Base-by-base conservation (phyloP, 768 basidiomycete species). In the Sarcomyxa edulis region DNA sequence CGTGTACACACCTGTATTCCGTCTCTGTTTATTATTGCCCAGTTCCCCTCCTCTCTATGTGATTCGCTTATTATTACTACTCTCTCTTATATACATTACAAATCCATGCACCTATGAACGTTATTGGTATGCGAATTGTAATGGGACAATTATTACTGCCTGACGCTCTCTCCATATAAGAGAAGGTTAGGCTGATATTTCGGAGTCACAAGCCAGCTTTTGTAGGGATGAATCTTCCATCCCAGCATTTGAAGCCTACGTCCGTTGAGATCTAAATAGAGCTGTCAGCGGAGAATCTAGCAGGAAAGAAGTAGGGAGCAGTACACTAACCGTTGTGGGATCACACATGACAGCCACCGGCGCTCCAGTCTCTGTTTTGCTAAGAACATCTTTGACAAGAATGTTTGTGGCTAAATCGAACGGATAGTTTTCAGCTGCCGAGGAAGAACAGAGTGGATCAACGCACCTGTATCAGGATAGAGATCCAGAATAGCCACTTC, bases 401-500 rank as follows among this genome's bases (percentile, higher is more conserved):
- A 82, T 56, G 46, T 76, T 74, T 6, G 55, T 56, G 1, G 73
- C 74, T 76, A 31, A 10, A 24, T n/a, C n/a, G n/a, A n/a, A 35
- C 7, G 20, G 29, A 38, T 12, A 32, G 21, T 25, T 4, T 4
- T 11, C 9, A 20, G n/a, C 15, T 19, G 15, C 16, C 12, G 22
- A 23, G 27, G 8, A n/a, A 10, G 15, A 21, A 39, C 14, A n/a
- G n/a, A n/a, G n/a, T 2, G 9, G 6, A 30, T 18, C 12, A n/a
- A 33, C 67, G 20, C 36, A 75, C 74, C 68, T 6, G 77, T 79
- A n/a, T 61, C 60, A 2, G 71, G 69, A 43, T 76, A 74, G 16
- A 81, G 53, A 48, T 80, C 78, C 25, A 79, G 66, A 32, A 81
- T 78, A 5, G 61, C 61, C 16, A 74, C 73, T 54, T 81, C 77